Evolutionary conservation across 73 alveolate genomes (phyloP).

Genomic region (Tetrahymena thermophila): DNA sequence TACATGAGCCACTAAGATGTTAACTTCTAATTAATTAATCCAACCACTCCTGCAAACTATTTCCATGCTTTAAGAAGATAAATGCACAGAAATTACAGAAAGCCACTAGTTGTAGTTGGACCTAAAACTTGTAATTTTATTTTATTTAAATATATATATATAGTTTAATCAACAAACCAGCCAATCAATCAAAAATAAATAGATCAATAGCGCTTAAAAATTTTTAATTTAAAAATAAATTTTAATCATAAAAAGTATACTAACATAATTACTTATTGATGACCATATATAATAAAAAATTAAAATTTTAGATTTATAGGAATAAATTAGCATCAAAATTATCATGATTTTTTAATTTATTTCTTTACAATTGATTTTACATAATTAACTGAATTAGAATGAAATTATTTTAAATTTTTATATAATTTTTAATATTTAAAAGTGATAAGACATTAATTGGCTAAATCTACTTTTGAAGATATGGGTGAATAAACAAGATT

Average conservation of each 20-base stretch:
- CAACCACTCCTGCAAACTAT: constrained; percentile 68
- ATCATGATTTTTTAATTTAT: too few relatives aligned
- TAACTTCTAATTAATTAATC: constrained; percentile 61
- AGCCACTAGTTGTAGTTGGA: constrained; percentile 70
- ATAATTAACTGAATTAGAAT: too few relatives aligned
- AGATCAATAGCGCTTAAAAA: too few relatives aligned
- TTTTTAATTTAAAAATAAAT: too few relatives aligned
- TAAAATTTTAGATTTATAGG: too few relatives aligned
- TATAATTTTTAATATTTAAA: background rate
- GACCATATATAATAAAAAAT: too few relatives aligned
- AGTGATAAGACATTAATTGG: background rate
- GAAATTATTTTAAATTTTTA: background rate
- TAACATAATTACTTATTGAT: too few relatives aligned
- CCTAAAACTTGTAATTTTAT: constrained; percentile 62
- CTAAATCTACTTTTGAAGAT: background rate
- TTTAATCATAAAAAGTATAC: too few relatives aligned
- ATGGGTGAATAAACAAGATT: background rate
- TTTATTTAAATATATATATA: background rate
- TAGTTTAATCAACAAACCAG: too few relatives aligned
- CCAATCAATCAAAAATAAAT: too few relatives aligned
- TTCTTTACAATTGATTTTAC: too few relatives aligned
- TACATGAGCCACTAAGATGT: constrained; percentile 51
- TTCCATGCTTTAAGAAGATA: constrained; percentile 79
- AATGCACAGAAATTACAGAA: constrained; percentile 81
- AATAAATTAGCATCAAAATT: too few relatives aligned